Conservation (phyloP, 176 grass and related monocot species). For the Zoysia japonica region DNA sequence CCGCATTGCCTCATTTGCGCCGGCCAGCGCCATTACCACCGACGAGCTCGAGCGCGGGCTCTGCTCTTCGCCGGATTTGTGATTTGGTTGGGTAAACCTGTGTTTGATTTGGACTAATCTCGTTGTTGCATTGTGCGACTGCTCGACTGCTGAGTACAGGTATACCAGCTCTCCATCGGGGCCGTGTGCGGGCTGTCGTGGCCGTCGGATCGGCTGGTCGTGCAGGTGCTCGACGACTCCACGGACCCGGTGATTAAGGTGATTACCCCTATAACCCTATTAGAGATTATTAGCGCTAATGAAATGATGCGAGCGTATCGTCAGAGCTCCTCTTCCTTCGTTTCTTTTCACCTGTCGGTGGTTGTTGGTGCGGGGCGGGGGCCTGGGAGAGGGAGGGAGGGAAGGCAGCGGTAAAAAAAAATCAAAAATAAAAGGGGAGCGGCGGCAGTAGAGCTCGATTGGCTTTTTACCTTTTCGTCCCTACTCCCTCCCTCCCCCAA, state of each 20-base stretch:
- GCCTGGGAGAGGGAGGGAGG: too few species aligned
- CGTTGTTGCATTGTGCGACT: too few species aligned
- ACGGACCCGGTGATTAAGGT: conserved; percentile 63
- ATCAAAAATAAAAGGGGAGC: too few species aligned
- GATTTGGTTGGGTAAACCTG: neutral
- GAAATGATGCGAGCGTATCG: neutral
- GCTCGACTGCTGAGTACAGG: conserved; percentile 25
- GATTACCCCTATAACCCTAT: neutral
- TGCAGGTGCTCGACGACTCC: conserved; percentile 73
- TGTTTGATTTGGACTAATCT: neutral
- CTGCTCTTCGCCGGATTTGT: neutral
- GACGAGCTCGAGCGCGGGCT: neutral
- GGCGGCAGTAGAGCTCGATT: too few species aligned
- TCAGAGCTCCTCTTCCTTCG: neutral
- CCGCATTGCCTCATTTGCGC: neutral
- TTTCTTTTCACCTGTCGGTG: neutral
- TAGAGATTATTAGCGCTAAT: neutral
- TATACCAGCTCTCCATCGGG: conserved; percentile 69
- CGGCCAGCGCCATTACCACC: too few species aligned
- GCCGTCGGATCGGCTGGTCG: conserved; percentile 66
- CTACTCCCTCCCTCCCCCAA: neutral
- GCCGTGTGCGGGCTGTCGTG: conserved; percentile 66
- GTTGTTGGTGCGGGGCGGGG: neutral
- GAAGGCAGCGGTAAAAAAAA: too few species aligned
- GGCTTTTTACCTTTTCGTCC: neutral